Evolutionary conservation across 176 grass and related monocot species (phyloP).

Genomic region (Chrysopogon serrulatus): DNA sequence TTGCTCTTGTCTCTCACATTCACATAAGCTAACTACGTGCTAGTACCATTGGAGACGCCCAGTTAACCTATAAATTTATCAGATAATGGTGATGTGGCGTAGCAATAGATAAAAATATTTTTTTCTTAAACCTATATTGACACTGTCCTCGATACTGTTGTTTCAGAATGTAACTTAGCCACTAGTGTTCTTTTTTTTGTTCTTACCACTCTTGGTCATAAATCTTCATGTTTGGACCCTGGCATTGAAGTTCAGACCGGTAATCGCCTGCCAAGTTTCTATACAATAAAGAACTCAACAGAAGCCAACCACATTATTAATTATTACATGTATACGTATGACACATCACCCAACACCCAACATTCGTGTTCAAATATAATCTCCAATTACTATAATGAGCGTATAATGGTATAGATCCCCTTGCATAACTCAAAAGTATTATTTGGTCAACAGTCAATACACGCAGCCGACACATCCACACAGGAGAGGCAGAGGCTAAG

Average conservation of each 20-base stretch:
- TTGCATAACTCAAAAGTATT: conserved; percentile 13
- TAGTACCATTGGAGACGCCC: too few relatives aligned
- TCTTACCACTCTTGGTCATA: not conserved
- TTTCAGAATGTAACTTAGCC: not conserved
- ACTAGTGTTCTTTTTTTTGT: not conserved
- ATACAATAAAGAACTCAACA: not conserved
- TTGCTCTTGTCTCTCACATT: too few relatives aligned
- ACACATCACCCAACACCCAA: conserved; percentile 14
- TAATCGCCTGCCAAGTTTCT: not conserved
- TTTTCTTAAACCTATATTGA: too few relatives aligned
- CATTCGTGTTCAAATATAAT: conserved; percentile 6
- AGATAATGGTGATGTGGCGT: too few relatives aligned
- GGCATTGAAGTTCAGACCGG: not conserved
- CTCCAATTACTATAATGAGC: not conserved
- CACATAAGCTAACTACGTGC: too few relatives aligned
- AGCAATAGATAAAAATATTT: too few relatives aligned
- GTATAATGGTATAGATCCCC: not conserved
- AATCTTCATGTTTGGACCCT: not conserved
- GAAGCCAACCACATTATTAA: not conserved
- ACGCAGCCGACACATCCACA: conserved; percentile 1
- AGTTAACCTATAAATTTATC: too few relatives aligned
- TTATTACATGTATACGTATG: not conserved
- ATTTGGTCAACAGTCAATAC: conserved; percentile 48
- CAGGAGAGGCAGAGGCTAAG: not conserved
- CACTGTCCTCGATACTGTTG: too few relatives aligned